Percentiles rank a stretch among this genome's conserved stretches.
Evolutionary conservation across 805 yeast species (phyloP).

Genomic region (Debaryomyces tyrocola): DNA sequence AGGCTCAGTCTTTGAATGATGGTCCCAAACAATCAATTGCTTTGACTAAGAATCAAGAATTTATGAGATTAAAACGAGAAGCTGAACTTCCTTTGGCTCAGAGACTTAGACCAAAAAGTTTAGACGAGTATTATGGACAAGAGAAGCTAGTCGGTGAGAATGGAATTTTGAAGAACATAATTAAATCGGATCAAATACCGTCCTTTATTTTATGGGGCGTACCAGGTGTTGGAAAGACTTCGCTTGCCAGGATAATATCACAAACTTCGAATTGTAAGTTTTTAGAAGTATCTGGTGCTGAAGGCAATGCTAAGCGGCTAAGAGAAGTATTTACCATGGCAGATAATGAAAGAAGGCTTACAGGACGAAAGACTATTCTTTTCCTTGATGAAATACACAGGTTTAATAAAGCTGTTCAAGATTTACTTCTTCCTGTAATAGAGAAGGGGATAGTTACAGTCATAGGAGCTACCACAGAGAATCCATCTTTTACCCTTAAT

Average conservation of each 20-base stretch:
- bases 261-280: constrained; percentile 29
- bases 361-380: constrained; percentile 41
- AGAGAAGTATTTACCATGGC: constrained; percentile 37
- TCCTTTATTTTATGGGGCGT: constrained; percentile 45
- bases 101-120: constrained; percentile 35
- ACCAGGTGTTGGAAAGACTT: constrained; percentile 47
- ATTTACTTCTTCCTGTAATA: constrained; percentile 40
- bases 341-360: constrained; percentile 32
- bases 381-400: constrained; percentile 47
- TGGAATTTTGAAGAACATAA: constrained; percentile 37
- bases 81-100: constrained; percentile 39
- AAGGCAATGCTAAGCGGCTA: constrained; percentile 34
- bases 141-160: constrained; percentile 38
- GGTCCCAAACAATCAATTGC: not conserved
- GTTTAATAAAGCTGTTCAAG: constrained; percentile 44
- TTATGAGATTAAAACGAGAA: constrained; percentile 15
- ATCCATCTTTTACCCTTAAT: constrained; percentile 48
- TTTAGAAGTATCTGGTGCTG: constrained; percentile 42
- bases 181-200: constrained; percentile 33
- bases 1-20: not conserved
- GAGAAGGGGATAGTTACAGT: constrained; percentile 41
- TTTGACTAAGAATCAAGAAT: constrained; percentile 1
- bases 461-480: constrained; percentile 61
- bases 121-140: constrained; percentile 43
- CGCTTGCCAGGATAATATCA: constrained; percentile 42